Evolutionary conservation across 2,329 filamentous ascomycete species (phyloP).

Genomic region (Penicillium brasilianum): DNA sequence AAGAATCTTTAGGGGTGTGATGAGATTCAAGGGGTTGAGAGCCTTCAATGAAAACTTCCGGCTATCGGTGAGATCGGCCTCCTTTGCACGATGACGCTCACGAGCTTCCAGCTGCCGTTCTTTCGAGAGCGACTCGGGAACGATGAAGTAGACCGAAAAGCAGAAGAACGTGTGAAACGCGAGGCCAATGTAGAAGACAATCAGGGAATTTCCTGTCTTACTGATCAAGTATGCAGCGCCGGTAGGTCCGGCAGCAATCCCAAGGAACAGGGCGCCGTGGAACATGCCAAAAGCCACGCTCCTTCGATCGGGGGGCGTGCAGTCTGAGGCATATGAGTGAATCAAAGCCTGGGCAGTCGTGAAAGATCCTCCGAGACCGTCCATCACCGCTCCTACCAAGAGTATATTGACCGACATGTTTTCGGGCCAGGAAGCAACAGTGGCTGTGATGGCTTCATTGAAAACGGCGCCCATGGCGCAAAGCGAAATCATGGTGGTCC

Average conservation of each 20-base stretch:
- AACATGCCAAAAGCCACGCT: conserved; percentile 87
- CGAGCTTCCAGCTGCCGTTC: conserved; percentile 72
- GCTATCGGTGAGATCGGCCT: conserved; percentile 39
- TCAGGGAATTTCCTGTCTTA: conserved; percentile 73
- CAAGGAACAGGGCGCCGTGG: conserved; percentile 84
- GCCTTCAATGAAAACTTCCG: conserved; percentile 37
- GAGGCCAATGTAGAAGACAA: conserved; percentile 83
- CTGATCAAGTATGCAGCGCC: conserved; percentile 80
- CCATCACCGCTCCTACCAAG: conserved; percentile 74
- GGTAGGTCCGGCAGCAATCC: conserved; percentile 85
- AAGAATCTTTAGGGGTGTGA: conserved; percentile 78
- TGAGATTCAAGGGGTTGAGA: conserved; percentile 65
- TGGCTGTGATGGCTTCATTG: conserved; percentile 76
- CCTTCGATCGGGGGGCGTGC: conserved; percentile 77
- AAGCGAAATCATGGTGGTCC: conserved; percentile 74
- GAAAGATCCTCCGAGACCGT: conserved; percentile 87
- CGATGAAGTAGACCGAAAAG: conserved; percentile 68
- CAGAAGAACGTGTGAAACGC: conserved; percentile 76
- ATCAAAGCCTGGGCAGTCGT: conserved; percentile 78
- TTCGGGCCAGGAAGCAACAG: conserved; percentile 77
- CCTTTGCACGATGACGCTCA: conserved; percentile 64
- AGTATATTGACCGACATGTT: conserved; percentile 77
- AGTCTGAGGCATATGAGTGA: conserved; percentile 89
- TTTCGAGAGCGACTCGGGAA: conserved; percentile 84
- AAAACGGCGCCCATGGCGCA: conserved; percentile 75